Base-by-base conservation (phyloP, 2,329 filamentous ascomycete species). In the Parascedosporium putredinis region DNA sequence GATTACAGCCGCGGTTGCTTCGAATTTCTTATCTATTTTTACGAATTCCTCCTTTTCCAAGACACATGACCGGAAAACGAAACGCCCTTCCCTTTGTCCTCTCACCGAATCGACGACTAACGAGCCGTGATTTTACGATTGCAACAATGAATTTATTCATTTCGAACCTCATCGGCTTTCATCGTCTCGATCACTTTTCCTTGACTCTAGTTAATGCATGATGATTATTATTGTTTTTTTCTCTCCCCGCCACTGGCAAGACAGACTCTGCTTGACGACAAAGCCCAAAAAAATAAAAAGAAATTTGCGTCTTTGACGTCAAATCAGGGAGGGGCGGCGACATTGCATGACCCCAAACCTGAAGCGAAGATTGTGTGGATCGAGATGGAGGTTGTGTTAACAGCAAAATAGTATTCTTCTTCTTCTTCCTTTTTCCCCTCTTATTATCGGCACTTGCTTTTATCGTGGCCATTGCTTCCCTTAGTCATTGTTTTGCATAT, bases 381-480 rank as follows among this genome's bases (percentile, higher is more conserved):
- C 38, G 38, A 42, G 38, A 42, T 20, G 38, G 38, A 42, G 38
- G 20, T 42, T 42, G 38, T 42, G 38, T 42, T 42, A 42, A 42
- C 38, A 42, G n/a, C 36, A 9, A 9, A 40, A 16, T 18, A 45
- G 3, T 27, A 24, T 29, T 25, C 27, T 20, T 18, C 4, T 25
- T 45, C 8, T 16, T n/a, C 20, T 45, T 20, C 18, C 2, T 27
- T 45, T 12, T 29, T 25, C 20, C n/a, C 25, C 22, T 45, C 14
- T 45, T 25, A 16, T 45, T 14, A 45, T 3, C 23, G 38, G 12
- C 20, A 20, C n/a, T n/a, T n/a, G n/a, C n/a, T n/a, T n/a, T n/a
- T n/a, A n/a, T n/a, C n/a, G n/a, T n/a, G n/a, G n/a, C n/a, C n/a
- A n/a, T n/a, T 24, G 9, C 14, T 24, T 42, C 23, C 38, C 8